Evolutionary conservation across 2,329 filamentous ascomycete species (phyloP).

Genomic region (Cercospora sp.): DNA sequence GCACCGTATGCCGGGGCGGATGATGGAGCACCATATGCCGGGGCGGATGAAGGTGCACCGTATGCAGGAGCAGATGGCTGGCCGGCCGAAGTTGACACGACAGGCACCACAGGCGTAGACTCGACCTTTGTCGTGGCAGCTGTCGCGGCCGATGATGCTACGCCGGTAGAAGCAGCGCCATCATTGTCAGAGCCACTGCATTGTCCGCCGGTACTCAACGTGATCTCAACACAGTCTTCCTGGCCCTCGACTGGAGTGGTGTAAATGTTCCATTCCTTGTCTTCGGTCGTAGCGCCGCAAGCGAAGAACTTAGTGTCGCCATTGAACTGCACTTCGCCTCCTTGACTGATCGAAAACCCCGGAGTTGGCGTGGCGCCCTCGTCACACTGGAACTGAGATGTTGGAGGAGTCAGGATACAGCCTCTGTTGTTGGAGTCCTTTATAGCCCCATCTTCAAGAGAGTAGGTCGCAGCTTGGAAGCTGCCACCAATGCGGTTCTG

Average conservation of each 20-base stretch:
- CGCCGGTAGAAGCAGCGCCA: background rate
- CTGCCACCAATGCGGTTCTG: background rate
- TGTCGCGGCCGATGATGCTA: background rate
- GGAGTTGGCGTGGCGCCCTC: background rate
- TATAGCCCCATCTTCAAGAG: background rate
- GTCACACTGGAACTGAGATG: background rate
- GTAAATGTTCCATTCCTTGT: background rate
- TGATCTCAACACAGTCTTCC: background rate
- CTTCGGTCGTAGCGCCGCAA: background rate
- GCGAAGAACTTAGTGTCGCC: background rate
- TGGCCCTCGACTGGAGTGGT: background rate
- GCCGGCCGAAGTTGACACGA: background rate
- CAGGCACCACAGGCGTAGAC: background rate
- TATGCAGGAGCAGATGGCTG: background rate
- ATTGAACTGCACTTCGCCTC: background rate
- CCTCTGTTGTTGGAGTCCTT: background rate
- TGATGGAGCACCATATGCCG: background rate
- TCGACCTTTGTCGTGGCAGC: background rate
- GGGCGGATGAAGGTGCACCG: background rate
- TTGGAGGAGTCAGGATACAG: background rate
- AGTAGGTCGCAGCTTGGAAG: background rate
- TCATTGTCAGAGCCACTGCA: background rate
- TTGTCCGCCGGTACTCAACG: background rate
- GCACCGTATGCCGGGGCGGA: background rate
- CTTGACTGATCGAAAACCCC: background rate